These are phyloP conservation scores for Arabidopsis hybrid DNA, from an alignment of 441 rosid species.

Conservation along the genomic window DNA sequence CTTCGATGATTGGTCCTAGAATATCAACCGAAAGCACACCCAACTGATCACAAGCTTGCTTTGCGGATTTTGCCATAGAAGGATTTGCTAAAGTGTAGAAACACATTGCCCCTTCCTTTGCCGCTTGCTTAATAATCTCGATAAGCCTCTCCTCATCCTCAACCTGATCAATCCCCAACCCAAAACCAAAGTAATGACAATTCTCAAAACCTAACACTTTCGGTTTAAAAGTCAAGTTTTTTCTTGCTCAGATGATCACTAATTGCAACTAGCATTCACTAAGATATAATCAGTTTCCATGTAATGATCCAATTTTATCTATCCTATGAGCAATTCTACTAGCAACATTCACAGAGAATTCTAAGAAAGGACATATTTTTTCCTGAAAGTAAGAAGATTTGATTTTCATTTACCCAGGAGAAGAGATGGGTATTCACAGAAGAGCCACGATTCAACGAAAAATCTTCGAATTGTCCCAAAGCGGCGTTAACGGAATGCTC, in stretches of 20 bases:
- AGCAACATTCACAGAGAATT: too few species aligned
- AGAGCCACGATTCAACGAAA: conserved; percentile 72
- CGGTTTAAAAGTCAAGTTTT: not conserved
- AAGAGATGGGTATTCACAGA: conserved; percentile 86
- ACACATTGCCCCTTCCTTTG: conserved; percentile 77
- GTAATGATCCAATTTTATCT: too few species aligned
- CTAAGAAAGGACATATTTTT: too few species aligned
- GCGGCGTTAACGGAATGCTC: conserved; percentile 89
- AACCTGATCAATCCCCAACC: conserved; percentile 52
- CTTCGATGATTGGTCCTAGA: conserved; percentile 87
- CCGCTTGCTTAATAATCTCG: conserved; percentile 84
- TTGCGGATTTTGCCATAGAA: conserved; percentile 73
- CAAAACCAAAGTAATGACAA: not conserved
- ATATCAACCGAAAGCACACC: conserved; percentile 72
- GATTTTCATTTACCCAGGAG: conserved; percentile 67
- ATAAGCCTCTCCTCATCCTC: conserved; percentile 74
- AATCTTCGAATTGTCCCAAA: conserved; percentile 83
- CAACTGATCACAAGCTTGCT: conserved; percentile 63
- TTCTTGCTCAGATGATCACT: conserved; percentile 2
- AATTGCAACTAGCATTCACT: not conserved
- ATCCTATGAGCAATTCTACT: too few species aligned
- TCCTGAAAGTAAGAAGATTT: not conserved
- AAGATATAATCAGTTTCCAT: too few species aligned
- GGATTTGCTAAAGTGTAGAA: conserved; percentile 84
- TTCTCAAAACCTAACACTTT: not conserved